Conservation (phyloP, 345 rosid species). For the Triadica sebifera region DNA sequence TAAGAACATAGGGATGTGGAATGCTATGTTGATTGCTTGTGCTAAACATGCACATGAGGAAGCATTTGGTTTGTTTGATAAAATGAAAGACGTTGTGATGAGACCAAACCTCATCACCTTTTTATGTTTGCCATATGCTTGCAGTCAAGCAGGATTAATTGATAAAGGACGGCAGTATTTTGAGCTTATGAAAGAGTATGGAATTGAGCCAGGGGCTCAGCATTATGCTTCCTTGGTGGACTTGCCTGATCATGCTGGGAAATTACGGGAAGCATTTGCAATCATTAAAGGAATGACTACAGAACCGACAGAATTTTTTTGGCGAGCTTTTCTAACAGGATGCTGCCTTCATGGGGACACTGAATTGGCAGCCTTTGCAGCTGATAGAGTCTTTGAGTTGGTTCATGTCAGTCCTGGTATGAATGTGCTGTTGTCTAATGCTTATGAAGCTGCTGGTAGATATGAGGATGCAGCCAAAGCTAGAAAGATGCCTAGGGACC, state of each 20-base stretch:
- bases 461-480: conserved; percentile 81
- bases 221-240: conserved; percentile 89
- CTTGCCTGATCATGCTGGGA: conserved; percentile 78
- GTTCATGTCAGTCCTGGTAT: conserved; percentile 68
- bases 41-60: conserved; percentile 62
- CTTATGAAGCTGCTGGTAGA: conserved; percentile 90
- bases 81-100: conserved; percentile 50
- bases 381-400: conserved; percentile 67
- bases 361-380: conserved; percentile 75
- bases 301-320: conserved; percentile 69
- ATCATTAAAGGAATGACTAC: conserved; percentile 59
- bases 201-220: conserved; percentile 67
- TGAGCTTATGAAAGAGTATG: conserved; percentile 61
- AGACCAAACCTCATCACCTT: conserved; percentile 83
- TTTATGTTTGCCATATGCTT: conserved; percentile 70
- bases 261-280: conserved; percentile 61
- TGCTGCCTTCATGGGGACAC: conserved; percentile 69
- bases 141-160: conserved; percentile 83
- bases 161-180: conserved; percentile 61
- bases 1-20: conserved; percentile 84
- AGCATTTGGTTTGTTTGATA: conserved; percentile 54
- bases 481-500: conserved; percentile 71
- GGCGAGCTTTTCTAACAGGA: conserved; percentile 87
- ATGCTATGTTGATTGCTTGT: conserved; percentile 80
- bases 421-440: conserved; percentile 66